phyloP scores from a whole-genome alignment of 2,329 filamentous ascomycete genomes.

The Fusarium cicatricum region DNA sequence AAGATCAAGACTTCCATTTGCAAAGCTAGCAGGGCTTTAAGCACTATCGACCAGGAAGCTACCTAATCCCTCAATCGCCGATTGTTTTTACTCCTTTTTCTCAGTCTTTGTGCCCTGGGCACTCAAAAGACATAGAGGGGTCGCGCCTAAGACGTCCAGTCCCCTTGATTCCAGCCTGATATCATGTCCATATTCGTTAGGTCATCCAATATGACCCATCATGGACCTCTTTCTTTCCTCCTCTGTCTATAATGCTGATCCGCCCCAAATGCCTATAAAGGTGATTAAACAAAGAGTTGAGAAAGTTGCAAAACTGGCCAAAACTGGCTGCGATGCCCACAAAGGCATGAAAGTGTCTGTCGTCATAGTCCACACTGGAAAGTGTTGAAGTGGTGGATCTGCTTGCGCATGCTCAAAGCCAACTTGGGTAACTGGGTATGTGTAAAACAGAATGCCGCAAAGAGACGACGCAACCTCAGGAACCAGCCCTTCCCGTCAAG shows the following conservation, averaged over 20 bases:
- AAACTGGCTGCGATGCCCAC: slow-evolving; percentile 25
- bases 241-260: slow-evolving; percentile 37
- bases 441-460: slow-evolving; percentile 40
- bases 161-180: slow-evolving; percentile 32
- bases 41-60: slow-evolving; percentile 39
- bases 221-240: slow-evolving; percentile 25
- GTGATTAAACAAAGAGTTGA: slow-evolving; percentile 43
- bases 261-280: slow-evolving; percentile 29
- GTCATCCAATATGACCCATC: slow-evolving; percentile 25
- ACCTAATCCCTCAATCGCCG: slow-evolving; percentile 36
- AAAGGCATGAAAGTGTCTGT: slow-evolving; percentile 28
- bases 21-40: slow-evolving; percentile 34
- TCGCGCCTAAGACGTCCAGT: slow-evolving; percentile 25
- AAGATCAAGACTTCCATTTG: slow-evolving; percentile 43
- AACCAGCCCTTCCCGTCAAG: slow-evolving; percentile 41
- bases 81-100: slow-evolving; percentile 40
- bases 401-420: slow-evolving; percentile 35
- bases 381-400: slow-evolving; percentile 42
- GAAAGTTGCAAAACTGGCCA: slow-evolving; percentile 38
- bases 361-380: slow-evolving; percentile 32
- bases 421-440: slow-evolving; percentile 38
- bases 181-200: slow-evolving; percentile 31
- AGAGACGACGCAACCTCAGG: slow-evolving; percentile 40
- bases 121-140: slow-evolving; percentile 24
- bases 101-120: slow-evolving; percentile 32